phyloP scores from a whole-genome alignment of 495 filamentous ascomycete species.

The Hypoxylon cercidicola region DNA sequence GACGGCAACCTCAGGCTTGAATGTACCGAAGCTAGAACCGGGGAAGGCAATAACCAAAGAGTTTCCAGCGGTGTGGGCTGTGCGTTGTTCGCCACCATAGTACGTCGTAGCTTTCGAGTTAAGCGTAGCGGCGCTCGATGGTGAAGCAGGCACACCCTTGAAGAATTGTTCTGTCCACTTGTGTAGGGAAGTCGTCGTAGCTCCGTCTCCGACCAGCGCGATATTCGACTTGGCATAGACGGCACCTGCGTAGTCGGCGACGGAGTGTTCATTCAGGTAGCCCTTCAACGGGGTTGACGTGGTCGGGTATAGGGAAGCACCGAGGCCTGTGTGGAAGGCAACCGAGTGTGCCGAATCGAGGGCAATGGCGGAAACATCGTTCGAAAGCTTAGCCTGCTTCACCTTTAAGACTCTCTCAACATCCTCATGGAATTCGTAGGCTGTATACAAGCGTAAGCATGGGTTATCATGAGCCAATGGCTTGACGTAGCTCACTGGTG shows the following conservation, averaged over 20 bases:
- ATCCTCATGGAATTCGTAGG: slow-evolving; percentile 88
- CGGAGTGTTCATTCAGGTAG: slow-evolving; percentile 77
- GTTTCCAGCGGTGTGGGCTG: slow-evolving; percentile 75
- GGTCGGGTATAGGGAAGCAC: slow-evolving; percentile 75
- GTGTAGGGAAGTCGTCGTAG: slow-evolving; percentile 75
- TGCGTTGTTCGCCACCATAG: slow-evolving; percentile 93
- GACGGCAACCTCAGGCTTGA: slow-evolving; percentile 90
- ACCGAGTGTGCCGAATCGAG: slow-evolving; percentile 85
- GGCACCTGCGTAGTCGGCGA: slow-evolving; percentile 75
- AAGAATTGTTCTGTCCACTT: slow-evolving; percentile 98
- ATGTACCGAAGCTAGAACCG: slow-evolving; percentile 79
- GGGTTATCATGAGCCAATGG: slow-evolving; percentile 34
- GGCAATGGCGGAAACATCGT: slow-evolving; percentile 75
- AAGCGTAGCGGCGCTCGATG: slow-evolving; percentile 50
- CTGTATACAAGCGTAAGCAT: slow-evolving; percentile 57
- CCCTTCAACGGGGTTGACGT: slow-evolving; percentile 74
- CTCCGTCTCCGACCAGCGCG: slow-evolving; percentile 88
- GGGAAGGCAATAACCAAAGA: slow-evolving; percentile 91
- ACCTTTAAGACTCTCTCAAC: slow-evolving; percentile 75
- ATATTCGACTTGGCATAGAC: slow-evolving; percentile 91
- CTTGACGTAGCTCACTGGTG: slow-evolving; percentile 67
- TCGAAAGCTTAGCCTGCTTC: slow-evolving; percentile 74
- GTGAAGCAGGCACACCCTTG: slow-evolving; percentile 59
- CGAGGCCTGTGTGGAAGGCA: slow-evolving; percentile 95
- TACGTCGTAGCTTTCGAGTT: slow-evolving; percentile 74